Evolutionary conservation across 768 basidiomycete species (phyloP).

Genomic region (Auricularia cornea): DNA sequence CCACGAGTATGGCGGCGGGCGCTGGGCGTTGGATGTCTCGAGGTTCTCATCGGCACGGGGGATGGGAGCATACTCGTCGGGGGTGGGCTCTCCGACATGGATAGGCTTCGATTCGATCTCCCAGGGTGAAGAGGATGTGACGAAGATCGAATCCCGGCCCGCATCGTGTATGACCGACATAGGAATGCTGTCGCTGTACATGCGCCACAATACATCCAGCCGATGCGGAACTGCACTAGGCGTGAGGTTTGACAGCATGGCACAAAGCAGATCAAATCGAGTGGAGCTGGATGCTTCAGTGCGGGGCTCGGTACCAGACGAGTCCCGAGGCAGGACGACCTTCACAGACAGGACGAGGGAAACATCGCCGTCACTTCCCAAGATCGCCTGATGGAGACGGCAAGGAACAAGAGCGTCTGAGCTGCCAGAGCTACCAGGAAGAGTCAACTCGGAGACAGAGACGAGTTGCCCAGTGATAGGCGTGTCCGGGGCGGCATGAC

Average conservation of each 20-base stretch:
- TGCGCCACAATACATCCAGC: constrained; percentile 63
- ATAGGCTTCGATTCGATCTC: constrained; percentile 25
- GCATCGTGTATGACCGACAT: constrained; percentile 43
- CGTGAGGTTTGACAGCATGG: not conserved
- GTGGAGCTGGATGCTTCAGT: not conserved
- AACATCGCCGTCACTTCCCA: not conserved
- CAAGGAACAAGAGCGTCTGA: not conserved
- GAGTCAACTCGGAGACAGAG: not conserved
- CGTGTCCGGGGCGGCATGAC: constrained; percentile 16
- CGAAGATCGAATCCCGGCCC: constrained; percentile 38
- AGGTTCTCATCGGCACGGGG: constrained; percentile 54
- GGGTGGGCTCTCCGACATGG: constrained; percentile 45
- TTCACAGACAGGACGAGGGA: not conserved
- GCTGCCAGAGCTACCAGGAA: not conserved
- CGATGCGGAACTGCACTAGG: too few relatives aligned
- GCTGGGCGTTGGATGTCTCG: constrained; percentile 31
- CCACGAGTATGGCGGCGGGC: constrained; percentile 86
- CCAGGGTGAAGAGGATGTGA: constrained; percentile 52
- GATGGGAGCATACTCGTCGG: constrained; percentile 62
- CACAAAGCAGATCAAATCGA: constrained; percentile 4
- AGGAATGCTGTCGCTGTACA: constrained; percentile 64
- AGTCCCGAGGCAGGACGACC: not conserved
- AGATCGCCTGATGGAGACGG: not conserved
- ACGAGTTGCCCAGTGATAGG: not conserved
- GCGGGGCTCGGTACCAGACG: not conserved